phyloP scores from a whole-genome alignment of 2,329 filamentous ascomycete species.

The Grosmannia clavigera region DNA sequence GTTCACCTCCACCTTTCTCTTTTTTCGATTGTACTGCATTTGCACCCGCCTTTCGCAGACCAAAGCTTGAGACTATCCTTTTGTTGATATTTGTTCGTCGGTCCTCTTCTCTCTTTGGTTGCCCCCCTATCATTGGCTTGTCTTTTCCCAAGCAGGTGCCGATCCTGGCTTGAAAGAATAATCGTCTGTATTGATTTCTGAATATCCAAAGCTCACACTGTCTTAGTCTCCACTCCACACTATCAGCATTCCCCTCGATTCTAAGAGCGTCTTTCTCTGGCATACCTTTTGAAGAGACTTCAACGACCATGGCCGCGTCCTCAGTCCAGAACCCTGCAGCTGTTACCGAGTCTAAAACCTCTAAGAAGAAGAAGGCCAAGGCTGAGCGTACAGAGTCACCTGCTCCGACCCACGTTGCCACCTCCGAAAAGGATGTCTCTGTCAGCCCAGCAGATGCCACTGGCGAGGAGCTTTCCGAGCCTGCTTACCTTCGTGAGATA shows the following conservation, averaged over 20 bases:
- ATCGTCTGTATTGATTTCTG: background rate
- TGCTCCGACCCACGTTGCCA: conserved; percentile 32
- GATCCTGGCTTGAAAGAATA: background rate
- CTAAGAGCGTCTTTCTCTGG: background rate
- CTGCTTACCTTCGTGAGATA: conserved; percentile 72
- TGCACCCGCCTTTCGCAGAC: background rate
- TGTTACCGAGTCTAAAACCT: conserved; percentile 50
- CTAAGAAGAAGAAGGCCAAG: conserved; percentile 60
- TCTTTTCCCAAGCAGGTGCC: background rate
- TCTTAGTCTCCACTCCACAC: background rate
- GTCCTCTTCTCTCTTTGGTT: background rate
- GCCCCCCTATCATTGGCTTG: background rate
- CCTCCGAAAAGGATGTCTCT: conserved; percentile 35
- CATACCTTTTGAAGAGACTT: background rate
- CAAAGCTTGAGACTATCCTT: background rate
- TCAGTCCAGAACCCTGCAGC: conserved; percentile 50
- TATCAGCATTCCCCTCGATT: background rate
- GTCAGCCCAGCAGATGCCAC: conserved; percentile 33
- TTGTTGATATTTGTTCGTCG: background rate
- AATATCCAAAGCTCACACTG: background rate
- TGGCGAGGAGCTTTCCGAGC: conserved; percentile 66
- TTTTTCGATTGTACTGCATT: background rate
- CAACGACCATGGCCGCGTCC: conserved; percentile 46
- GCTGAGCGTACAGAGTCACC: conserved; percentile 41
- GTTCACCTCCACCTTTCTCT: background rate